These are phyloP conservation scores for Fraxinus xanthoxyloides DNA, from an alignment of 305 asterid genomes.

Conservation along the genomic window DNA sequence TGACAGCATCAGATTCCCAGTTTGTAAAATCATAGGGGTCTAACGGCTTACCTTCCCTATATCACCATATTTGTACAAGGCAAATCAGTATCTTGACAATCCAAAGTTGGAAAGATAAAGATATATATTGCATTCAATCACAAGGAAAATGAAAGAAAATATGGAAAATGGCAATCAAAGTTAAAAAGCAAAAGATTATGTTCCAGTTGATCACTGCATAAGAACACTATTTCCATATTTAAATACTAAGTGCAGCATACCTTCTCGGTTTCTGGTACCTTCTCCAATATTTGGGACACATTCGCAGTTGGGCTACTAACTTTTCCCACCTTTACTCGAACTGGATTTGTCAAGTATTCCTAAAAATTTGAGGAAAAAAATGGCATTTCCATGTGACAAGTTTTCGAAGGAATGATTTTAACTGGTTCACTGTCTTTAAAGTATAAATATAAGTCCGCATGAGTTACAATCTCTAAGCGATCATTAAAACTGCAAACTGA, in stretches of 20 bases:
- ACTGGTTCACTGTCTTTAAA: background rate
- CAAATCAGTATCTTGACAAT: background rate
- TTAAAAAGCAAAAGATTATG: background rate
- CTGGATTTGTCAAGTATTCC: slow-evolving; percentile 87
- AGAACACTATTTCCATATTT: slow-evolving; percentile 14
- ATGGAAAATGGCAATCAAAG: background rate
- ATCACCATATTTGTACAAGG: background rate
- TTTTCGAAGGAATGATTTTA: background rate
- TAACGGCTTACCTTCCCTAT: background rate
- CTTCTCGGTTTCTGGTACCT: slow-evolving; percentile 83
- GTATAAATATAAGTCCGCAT: background rate
- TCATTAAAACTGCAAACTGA: background rate
- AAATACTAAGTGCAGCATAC: slow-evolving; percentile 38
- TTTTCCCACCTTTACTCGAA: slow-evolving; percentile 83
- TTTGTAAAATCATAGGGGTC: background rate
- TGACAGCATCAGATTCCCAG: background rate
- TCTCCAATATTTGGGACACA: slow-evolving; percentile 77
- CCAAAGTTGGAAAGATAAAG: background rate
- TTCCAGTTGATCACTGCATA: slow-evolving; percentile 4
- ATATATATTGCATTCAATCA: background rate
- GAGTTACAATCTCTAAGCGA: background rate
- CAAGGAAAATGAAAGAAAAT: background rate
- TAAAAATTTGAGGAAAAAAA: slow-evolving; percentile 20
- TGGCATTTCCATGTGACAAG: background rate
- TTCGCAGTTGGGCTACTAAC: slow-evolving; percentile 90